These are phyloP conservation scores for Kluyveromyces wickerhamii DNA, from an alignment of 805 yeast species.

Conservation along the genomic window DNA sequence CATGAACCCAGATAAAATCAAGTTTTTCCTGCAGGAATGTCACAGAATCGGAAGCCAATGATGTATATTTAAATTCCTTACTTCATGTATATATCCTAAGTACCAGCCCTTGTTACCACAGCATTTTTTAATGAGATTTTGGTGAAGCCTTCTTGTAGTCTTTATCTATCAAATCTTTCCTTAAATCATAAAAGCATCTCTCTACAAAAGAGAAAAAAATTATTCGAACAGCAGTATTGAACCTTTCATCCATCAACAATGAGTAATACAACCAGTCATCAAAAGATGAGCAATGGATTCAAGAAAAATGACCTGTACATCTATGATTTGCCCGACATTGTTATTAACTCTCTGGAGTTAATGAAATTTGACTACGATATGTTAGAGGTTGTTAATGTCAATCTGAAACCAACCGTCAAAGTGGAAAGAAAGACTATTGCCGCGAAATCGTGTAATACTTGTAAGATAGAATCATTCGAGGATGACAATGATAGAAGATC, in stretches of 20 bases:
- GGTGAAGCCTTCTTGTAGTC: too few relatives aligned
- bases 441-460: constrained; percentile 1
- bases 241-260: too few relatives aligned
- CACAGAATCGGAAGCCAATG: constrained; percentile 55
- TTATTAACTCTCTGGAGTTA: constrained; percentile 41
- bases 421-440: constrained; percentile 5
- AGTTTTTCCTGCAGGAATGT: constrained; percentile 78
- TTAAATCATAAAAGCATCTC: too few relatives aligned
- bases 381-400: constrained; percentile 23
- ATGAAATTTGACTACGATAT: constrained; percentile 49
- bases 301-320: constrained; percentile 39
- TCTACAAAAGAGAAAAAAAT: too few relatives aligned
- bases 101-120: too few relatives aligned
- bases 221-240: too few relatives aligned
- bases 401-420: constrained; percentile 6
- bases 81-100: too few relatives aligned
- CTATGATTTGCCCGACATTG: constrained; percentile 35
- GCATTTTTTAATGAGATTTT: too few relatives aligned
- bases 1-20: constrained; percentile 88
- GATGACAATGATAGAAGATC: constrained; percentile 20
- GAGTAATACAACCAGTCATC: too few relatives aligned
- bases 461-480: constrained; percentile 8
- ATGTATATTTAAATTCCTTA: too few relatives aligned
- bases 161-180: too few relatives aligned
- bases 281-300: constrained; percentile 4